Base-by-base conservation (phyloP, 352 stramenopile genomes). In the Globisporangium nagaii region DNA sequence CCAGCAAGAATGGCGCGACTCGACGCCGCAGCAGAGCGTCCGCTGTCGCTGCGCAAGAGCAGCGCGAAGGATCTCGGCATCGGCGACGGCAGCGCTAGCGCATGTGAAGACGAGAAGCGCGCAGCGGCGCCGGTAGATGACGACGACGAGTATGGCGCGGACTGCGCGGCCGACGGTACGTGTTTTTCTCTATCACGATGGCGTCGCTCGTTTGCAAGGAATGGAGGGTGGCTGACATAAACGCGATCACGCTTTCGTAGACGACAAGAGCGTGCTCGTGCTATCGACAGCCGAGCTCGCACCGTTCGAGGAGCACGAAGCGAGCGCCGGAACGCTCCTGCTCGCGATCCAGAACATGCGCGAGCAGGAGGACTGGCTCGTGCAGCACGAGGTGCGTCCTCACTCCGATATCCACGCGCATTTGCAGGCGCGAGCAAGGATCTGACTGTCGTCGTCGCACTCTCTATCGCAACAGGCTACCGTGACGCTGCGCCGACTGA, bases 301-400 rank as follows among this genome's bases (percentile, higher is more conserved):
- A 1, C 58, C 71, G 8, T 53, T 79, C 15, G 19, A 58, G 0
- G 55, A 71, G 22, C 45, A 48, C 35, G 22, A 27, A 12, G 47
- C 31, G 45, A 47, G 17, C 32, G 6, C 30, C 10, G 43, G 54
- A 28, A 53, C 39, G 39, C 36, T 72, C 13, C 60, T 62, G 19
- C 54, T 47, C 7, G 62, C 65, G 13, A 20, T 83, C 1, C 56
- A 70, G 25, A 44, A 48, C 8, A 58, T 88, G 53, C 49, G 53
- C 6, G 65, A 56, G 22, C 36, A 66, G 32, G 59, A 69, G 15
- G 73, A 89, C 54, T 91, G 80, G 80, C 36, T 80, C 20, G 48
- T 79, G 28, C 71, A 88, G 40, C 79, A 91, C 43, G 78, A 87
- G 53, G 79, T 71, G 32, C 6, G 27, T 25, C n/a, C n/a, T n/a